Evolutionary conservation across 176 grass and related monocot species (phyloP).

Genomic region (Chrysopogon serrulatus): DNA sequence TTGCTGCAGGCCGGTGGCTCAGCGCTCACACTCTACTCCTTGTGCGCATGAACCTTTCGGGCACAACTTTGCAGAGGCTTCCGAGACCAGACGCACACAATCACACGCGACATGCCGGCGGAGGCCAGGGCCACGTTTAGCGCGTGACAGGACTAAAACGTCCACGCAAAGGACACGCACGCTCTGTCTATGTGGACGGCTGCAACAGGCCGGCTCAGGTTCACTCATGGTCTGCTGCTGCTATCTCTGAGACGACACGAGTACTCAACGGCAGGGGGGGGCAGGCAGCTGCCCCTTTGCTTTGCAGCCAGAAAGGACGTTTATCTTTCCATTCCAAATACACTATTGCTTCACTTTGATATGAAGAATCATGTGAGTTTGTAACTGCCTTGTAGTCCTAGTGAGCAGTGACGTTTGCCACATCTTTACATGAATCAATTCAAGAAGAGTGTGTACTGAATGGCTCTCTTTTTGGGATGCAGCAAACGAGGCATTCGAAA

Average conservation of each 20-base stretch:
- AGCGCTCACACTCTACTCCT: too few species aligned
- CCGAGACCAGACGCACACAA: neutral
- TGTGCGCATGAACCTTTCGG: neutral
- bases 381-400: neutral
- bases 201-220: neutral
- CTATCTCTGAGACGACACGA: neutral
- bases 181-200: neutral
- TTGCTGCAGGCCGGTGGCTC: neutral
- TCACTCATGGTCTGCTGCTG: neutral
- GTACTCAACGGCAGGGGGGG: too few species aligned
- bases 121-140: neutral
- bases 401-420: neutral
- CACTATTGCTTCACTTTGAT: neutral
- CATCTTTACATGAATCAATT: neutral
- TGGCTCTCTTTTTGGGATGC: neutral
- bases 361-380: neutral
- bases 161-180: neutral
- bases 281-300: neutral
- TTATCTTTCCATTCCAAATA: neutral
- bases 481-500: constrained; percentile 45
- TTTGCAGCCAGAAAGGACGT: neutral
- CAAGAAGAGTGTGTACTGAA: neutral
- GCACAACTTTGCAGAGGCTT: neutral
- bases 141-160: neutral
- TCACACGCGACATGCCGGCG: neutral